Evolutionary conservation across 2,329 filamentous ascomycete genomes (phyloP), one percentile per base, ranked within the genome.

Genomic region (Fusarium zealandicum): DNA sequence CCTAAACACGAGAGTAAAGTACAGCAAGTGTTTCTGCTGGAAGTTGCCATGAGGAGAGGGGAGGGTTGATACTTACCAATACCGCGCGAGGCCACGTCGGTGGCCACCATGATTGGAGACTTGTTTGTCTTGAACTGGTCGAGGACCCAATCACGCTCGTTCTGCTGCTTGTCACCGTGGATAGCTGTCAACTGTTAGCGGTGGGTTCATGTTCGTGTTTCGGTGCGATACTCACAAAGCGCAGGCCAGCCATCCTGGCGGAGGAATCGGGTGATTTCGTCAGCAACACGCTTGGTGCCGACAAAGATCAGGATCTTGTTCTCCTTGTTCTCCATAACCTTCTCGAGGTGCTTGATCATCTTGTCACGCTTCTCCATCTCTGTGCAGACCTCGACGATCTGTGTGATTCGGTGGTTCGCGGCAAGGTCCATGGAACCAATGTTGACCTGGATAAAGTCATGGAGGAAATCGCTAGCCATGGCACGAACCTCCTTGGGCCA

Each of bases 31-130:
- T 62, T 71, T 64, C 78, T 81, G 80, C 84, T 82, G 81, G 80
- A 81, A 79, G 78, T 81, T 81, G 82, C 78, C 76, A 74, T 69
- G 69, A 62, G 64, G 70, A 71, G 71, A 79, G 80, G 79, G 44
- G 47, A 18, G 54, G 37, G 18, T 54, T 83, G 81, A 86, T 90
- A 93, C 92, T 96, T 96, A 97, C 95, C 95, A 81, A 99, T 97
- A 92, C 95, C 95, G 93, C 95, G 95, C 75, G 95, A 98, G 80
- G 95, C 95, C 80, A 99, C 95, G 74, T 98, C 95, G 66, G 95
- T 99, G 80, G 95, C 95, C 81, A 99, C 95, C 93, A 99, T 96
- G 87, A 99, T 96, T 75, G 95, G 95, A 81, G 92, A 96, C 84
- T 98, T 97, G 80, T 92, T 93, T 65, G 90, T 91, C 88, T 98